Evolutionary conservation across 805 yeast genomes (phyloP), one percentile per base, ranked within the genome.

Genomic region (Ogataea parapolymorpha): DNA sequence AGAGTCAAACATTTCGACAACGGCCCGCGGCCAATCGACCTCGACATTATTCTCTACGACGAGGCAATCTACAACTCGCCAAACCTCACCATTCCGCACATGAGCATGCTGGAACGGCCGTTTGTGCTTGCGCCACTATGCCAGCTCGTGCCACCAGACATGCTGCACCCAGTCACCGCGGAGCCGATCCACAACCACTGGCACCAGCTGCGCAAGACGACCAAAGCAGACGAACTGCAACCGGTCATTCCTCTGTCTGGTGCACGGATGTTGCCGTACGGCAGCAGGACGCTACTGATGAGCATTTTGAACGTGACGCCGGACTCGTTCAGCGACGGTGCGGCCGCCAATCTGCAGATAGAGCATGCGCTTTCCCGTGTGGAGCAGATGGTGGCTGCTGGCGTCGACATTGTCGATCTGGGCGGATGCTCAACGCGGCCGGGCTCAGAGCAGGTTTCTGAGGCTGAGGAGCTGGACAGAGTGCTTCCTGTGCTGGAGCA

Each of bases 391-490:
- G 71, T 78, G 5, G 53, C 59, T 0, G 65, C 72, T 16, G 89
- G 87, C 1, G 86, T 89, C n/a, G 69, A 71, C 20, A 85, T 93
- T 23, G 70, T 93, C 27, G 99, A 93, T 60, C 74, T 93, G 40
- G 99, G 99, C 7, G 99, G 99, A 2, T 86, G 88, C 42, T 87
- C 96, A 1, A 93, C 99, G 0, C 74, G 95, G 37, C 99, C 99
- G 0, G 87, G 88, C 2, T 78, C 95, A 1, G 54, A 50, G 1
- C 86, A 78, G 40, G 81, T 84, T 0, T 54, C 74, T 2, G 72
- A 61, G 15, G 74, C 73, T n/a, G 90, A 77, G 41, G 99, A 93
- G 59, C 51, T 85, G 34, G 54, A 53, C 3, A 65, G 98, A 31
- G 83, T 90, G 1, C 59, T 86, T 6, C 93, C 93, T 0, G 74